Conservation (phyloP, 2,329 filamentous ascomycete species). For the Kalaharituber pfeilii region DNA sequence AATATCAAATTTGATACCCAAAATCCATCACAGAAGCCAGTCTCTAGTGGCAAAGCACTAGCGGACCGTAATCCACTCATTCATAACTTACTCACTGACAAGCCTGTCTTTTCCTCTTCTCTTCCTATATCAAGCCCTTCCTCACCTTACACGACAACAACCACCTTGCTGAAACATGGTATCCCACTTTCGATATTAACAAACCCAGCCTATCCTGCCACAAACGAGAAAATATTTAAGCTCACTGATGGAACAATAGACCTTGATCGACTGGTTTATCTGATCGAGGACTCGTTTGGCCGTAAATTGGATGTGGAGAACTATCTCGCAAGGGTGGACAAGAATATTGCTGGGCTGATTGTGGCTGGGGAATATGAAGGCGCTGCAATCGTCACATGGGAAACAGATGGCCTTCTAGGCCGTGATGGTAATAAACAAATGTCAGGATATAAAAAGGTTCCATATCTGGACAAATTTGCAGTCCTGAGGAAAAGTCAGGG, state of each 20-base stretch:
- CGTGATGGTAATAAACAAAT: slow-evolving; percentile 35
- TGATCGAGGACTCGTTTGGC: slow-evolving; percentile 89
- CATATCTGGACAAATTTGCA: slow-evolving; percentile 94
- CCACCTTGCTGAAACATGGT: slow-evolving; percentile 77
- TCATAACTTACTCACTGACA: slow-evolving; percentile 89
- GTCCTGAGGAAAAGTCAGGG: slow-evolving; percentile 79
- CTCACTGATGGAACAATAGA: slow-evolving; percentile 70
- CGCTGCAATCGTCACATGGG: slow-evolving; percentile 88
- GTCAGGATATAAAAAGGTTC: slow-evolving; percentile 34
- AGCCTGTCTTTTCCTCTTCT: slow-evolving; percentile 81
- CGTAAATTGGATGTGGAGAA: slow-evolving; percentile 66
- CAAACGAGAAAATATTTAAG: slow-evolving; percentile 36
- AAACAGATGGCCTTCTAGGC: slow-evolving; percentile 47
- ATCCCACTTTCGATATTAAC: slow-evolving; percentile 68
- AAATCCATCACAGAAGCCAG: slow-evolving; percentile 18
- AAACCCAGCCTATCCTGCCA: slow-evolving; percentile 32
- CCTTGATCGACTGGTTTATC: slow-evolving; percentile 58
- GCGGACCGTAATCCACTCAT: slow-evolving; percentile 64
- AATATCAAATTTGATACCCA: neutral
- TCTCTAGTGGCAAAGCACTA: slow-evolving; percentile 32
- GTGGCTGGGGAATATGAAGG: slow-evolving; percentile 95
- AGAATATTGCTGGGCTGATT: slow-evolving; percentile 74
- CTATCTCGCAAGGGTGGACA: slow-evolving; percentile 65
- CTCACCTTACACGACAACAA: slow-evolving; percentile 33
- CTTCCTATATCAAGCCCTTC: slow-evolving; percentile 42